phyloP scores from a whole-genome alignment of 2,329 filamentous ascomycete genomes.

The Xenoacremonium recifei region DNA sequence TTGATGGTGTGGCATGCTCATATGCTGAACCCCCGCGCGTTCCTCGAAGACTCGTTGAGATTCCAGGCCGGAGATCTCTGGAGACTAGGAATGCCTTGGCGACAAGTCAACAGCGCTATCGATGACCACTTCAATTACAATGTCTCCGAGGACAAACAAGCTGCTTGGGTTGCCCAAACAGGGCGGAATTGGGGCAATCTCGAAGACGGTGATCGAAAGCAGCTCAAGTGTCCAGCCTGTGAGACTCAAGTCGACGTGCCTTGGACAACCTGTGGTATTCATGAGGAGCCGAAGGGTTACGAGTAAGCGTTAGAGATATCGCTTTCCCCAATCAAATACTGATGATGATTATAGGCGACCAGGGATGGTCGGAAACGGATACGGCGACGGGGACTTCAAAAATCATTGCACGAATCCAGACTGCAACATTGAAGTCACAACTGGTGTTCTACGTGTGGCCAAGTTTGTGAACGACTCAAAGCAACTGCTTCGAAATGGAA shows the following conservation, averaged over 20 bases:
- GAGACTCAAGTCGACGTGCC: constrained; percentile 35
- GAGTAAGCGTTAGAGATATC: background rate
- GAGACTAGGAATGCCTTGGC: constrained; percentile 62
- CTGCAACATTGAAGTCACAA: constrained; percentile 52
- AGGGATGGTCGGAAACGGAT: constrained; percentile 52
- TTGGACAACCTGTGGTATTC: constrained; percentile 50
- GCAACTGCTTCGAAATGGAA: constrained; percentile 37
- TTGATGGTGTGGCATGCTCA: constrained; percentile 73
- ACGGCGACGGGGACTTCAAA: constrained; percentile 55
- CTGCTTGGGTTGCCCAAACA: constrained; percentile 44
- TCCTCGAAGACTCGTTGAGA: constrained; percentile 20
- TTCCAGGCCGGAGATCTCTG: constrained; percentile 37
- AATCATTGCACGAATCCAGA: constrained; percentile 39
- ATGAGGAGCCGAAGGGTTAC: constrained; percentile 12
- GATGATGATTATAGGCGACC: constrained; percentile 6
- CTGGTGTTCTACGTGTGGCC: constrained; percentile 53
- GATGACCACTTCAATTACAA: constrained; percentile 54
- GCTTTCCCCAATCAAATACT: background rate
- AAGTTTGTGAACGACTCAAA: constrained; percentile 58
- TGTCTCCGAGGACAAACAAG: constrained; percentile 38
- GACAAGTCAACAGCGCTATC: constrained; percentile 52
- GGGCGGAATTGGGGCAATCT: constrained; percentile 54
- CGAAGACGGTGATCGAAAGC: constrained; percentile 43
- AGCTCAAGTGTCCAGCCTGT: constrained; percentile 44
- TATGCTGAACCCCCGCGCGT: constrained; percentile 65